phyloP scores from a whole-genome alignment of 2,329 filamentous ascomycete species.

The Nemania sp. region DNA sequence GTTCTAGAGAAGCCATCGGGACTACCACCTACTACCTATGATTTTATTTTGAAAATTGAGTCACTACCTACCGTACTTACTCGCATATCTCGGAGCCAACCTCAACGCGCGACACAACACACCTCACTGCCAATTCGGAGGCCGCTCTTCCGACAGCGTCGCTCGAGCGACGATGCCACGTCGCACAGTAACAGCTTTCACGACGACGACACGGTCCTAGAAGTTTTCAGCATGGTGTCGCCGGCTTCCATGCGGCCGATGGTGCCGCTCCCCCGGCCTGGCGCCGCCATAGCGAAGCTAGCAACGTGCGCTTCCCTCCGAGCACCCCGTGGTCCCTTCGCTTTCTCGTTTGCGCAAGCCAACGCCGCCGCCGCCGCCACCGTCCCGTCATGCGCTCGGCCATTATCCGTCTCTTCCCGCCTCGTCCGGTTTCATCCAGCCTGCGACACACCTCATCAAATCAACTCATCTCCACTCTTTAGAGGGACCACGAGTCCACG shows the following conservation, averaged over 20 bases:
- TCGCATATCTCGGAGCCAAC: background rate
- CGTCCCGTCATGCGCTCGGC: slow-evolving; percentile 2
- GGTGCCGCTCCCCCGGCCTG: slow-evolving; percentile 46
- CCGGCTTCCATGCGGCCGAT: slow-evolving; percentile 24
- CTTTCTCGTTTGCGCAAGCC: slow-evolving; percentile 10
- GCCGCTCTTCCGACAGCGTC: slow-evolving; percentile 22
- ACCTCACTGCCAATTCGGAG: background rate
- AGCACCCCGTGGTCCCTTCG: slow-evolving; percentile 18
- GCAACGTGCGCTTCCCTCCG: slow-evolving; percentile 23
- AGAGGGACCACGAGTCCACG: slow-evolving; percentile 2
- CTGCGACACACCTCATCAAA: background rate
- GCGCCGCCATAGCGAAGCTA: slow-evolving; percentile 42
- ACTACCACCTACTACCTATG: too few species aligned
- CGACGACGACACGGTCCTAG: slow-evolving; percentile 23
- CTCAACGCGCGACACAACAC: background rate
- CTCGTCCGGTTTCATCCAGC: background rate
- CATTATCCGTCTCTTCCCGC: slow-evolving; percentile 5
- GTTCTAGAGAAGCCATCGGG: too few species aligned
- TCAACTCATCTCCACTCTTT: slow-evolving; percentile 1
- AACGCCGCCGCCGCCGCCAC: slow-evolving; percentile 6
- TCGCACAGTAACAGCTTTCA: slow-evolving; percentile 17
- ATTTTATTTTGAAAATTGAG: too few species aligned
- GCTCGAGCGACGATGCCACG: slow-evolving; percentile 25
- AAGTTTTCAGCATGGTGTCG: slow-evolving; percentile 25
- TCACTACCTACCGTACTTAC: too few species aligned